These are phyloP conservation scores for Malus sylvestris DNA, from an alignment of 306 rosid species.

Conservation along the genomic window DNA sequence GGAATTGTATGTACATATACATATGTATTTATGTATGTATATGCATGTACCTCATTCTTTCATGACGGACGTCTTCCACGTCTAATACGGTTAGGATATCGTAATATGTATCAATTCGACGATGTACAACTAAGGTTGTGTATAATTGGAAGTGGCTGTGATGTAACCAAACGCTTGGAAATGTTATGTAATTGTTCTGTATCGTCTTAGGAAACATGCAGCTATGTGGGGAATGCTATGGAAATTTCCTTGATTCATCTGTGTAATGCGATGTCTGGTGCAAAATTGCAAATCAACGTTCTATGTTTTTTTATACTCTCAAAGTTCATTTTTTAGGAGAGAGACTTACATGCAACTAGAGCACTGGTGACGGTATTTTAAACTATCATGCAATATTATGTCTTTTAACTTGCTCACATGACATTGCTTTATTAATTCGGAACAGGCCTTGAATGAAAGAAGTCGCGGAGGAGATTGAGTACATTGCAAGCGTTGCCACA, in stretches of 20 bases:
- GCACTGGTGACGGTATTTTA: too few relatives aligned
- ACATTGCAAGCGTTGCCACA: conserved; percentile 53
- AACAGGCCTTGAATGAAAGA: conserved; percentile 74
- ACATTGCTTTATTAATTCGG: too few relatives aligned
- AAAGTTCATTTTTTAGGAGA: neutral
- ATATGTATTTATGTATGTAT: conserved; percentile 17
- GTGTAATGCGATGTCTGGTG: too few relatives aligned
- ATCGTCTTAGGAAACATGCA: neutral
- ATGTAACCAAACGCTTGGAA: conserved; percentile 9
- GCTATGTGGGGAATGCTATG: neutral
- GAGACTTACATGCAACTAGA: neutral
- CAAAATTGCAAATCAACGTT: too few relatives aligned
- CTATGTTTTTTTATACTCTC: too few relatives aligned
- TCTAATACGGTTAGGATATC: conserved; percentile 3
- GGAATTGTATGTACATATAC: neutral
- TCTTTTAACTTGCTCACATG: neutral
- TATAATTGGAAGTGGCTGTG: conserved; percentile 15
- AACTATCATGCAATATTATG: neutral
- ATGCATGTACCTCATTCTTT: conserved; percentile 47
- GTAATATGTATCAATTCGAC: neutral
- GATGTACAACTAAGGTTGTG: conserved; percentile 23
- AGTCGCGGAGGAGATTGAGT: conserved; percentile 62
- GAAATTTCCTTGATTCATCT: too few relatives aligned
- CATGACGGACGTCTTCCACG: conserved; percentile 31
- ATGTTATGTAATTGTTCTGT: neutral